Percentiles rank a stretch among this genome's conserved stretches.
Conservation (phyloP, 1,284 basidiomycete genomes). For the Cryptococcus amylolentus region DNA sequence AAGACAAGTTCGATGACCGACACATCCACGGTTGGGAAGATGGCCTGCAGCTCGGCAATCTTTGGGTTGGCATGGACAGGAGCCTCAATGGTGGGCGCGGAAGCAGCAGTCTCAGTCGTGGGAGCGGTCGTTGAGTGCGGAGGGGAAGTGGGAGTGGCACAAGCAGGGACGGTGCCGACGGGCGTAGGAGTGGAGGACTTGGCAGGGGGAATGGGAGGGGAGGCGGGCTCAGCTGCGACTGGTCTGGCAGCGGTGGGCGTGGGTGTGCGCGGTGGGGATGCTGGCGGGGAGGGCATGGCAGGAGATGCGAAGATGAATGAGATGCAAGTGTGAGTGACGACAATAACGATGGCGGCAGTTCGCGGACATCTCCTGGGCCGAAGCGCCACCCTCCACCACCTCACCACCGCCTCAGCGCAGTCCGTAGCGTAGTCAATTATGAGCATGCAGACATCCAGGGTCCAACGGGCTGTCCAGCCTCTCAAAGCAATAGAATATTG, state of each 20-base stretch:
- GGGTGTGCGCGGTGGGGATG: not conserved
- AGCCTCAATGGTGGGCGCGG: not conserved
- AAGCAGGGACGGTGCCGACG: not conserved
- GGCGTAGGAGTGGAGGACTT: not conserved
- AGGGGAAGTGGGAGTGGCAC: not conserved
- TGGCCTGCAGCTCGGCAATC: slow-evolving; percentile 35
- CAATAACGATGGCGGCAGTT: no score
- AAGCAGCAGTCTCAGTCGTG: not conserved
- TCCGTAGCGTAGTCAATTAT: no score
- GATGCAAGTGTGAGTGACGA: no score
- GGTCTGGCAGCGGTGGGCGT: not conserved
- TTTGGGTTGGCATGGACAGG: slow-evolving; percentile 19
- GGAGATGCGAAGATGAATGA: not conserved
- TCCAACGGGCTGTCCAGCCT: no score
- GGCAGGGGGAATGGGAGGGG: not conserved
- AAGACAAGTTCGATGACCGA: slow-evolving; percentile 46
- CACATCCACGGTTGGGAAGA: slow-evolving; percentile 45
- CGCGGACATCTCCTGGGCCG: no score
- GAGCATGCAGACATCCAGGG: no score
- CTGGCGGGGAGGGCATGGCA: not conserved
- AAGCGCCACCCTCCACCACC: no score
- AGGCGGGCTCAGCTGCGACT: no score
- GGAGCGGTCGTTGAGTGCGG: not conserved
- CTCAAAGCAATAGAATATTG: no score
- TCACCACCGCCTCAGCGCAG: no score